These are phyloP conservation scores for Boeremia lycopersici DNA, from an alignment of 2,329 filamentous ascomycete genomes.

Conservation along the genomic window DNA sequence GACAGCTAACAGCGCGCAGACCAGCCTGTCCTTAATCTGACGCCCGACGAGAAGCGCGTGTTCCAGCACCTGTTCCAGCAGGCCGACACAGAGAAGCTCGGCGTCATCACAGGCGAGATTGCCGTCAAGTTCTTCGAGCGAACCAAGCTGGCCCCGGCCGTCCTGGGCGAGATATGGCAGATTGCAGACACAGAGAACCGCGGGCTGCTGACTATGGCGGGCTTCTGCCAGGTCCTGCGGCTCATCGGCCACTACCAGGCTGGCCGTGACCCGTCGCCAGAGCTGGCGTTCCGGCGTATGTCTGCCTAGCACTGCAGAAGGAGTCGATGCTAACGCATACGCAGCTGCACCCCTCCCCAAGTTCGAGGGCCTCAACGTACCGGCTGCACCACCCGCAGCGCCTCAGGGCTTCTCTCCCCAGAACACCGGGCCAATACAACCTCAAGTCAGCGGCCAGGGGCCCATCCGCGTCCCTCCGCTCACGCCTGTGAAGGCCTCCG, in stretches of 20 bases:
- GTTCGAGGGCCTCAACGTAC: slow-evolving; percentile 77
- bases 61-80: slow-evolving; percentile 93
- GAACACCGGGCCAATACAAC: slow-evolving; percentile 41
- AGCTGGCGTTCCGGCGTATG: slow-evolving; percentile 79
- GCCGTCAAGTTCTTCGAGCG: slow-evolving; percentile 98
- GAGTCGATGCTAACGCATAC: slow-evolving; percentile 30
- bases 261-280: slow-evolving; percentile 77
- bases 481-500: slow-evolving; percentile 83
- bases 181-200: slow-evolving; percentile 97
- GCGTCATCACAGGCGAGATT: slow-evolving; percentile 93
- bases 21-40: slow-evolving; percentile 76
- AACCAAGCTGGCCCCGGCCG: slow-evolving; percentile 82
- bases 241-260: slow-evolving; percentile 96
- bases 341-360: slow-evolving; percentile 81
- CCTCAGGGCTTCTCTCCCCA: slow-evolving; percentile 54
- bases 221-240: slow-evolving; percentile 90
- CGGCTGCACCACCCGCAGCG: slow-evolving; percentile 57
- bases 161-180: slow-evolving; percentile 98
- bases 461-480: slow-evolving; percentile 88
- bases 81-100: slow-evolving; percentile 88
- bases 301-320: neutral
- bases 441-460: slow-evolving; percentile 53
- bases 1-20: slow-evolving; percentile 33
- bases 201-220: slow-evolving; percentile 87
- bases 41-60: slow-evolving; percentile 87